Evolutionary conservation across 768 basidiomycete species (phyloP).

Genomic region (Tulasnella calospora): DNA sequence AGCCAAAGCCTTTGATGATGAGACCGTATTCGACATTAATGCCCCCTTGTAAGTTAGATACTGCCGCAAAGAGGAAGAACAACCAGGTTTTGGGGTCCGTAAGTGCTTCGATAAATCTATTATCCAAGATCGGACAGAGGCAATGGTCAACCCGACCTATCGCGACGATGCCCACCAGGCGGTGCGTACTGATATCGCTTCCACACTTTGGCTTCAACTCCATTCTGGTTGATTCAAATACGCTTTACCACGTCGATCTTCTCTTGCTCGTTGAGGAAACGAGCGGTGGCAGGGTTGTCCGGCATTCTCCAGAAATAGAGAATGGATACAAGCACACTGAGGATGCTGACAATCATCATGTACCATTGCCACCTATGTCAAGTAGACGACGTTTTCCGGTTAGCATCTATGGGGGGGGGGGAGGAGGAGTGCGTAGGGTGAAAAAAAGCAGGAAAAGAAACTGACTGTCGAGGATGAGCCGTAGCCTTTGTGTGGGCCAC

Average conservation of each 20-base stretch:
- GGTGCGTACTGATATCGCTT: conserved; percentile 62
- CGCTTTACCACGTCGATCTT: conserved; percentile 58
- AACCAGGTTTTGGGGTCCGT: conserved; percentile 29
- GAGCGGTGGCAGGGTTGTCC: conserved; percentile 66
- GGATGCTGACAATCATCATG: conserved; percentile 31
- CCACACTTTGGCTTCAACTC: conserved; percentile 73
- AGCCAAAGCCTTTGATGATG: conserved; percentile 29
- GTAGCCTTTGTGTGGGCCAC: conserved; percentile 18
- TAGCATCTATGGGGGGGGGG: no score
- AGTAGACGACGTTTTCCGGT: no score
- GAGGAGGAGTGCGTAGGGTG: no score
- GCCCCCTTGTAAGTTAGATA: conserved; percentile 30
- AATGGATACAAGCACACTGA: conserved; percentile 25
- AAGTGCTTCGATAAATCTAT: conserved; percentile 29
- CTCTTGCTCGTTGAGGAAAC: conserved; percentile 65
- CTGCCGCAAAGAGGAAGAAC: conserved; percentile 25
- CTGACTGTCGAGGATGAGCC: conserved; percentile 20
- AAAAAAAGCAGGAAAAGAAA: neutral
- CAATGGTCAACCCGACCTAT: no score
- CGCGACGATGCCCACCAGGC: no score
- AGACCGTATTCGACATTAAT: conserved; percentile 27
- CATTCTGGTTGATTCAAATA: conserved; percentile 72
- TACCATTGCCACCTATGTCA: conserved; percentile 33
- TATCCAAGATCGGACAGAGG: neutral
- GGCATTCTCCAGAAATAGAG: conserved; percentile 49